Percentiles rank a stretch among this genome's conserved stretches.
Evolutionary conservation across 2,329 filamentous ascomycete species (phyloP).

Genomic region (Ophiobolus disseminans): DNA sequence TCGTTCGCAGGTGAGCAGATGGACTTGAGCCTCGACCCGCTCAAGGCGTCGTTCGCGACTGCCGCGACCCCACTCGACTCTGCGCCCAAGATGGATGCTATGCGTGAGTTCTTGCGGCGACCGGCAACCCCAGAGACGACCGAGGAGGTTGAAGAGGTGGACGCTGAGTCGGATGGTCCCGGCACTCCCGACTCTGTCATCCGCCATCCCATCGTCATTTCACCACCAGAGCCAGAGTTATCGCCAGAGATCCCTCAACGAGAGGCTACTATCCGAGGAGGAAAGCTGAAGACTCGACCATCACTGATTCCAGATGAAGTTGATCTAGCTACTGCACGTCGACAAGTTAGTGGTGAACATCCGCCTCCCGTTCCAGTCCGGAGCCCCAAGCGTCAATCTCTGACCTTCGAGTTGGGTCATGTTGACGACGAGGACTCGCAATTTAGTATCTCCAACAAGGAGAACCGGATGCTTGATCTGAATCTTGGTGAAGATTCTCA

Average conservation of each 20-base stretch:
- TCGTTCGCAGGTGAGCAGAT: conserved; percentile 61
- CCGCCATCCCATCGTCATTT: conserved; percentile 67
- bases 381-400: conserved; percentile 48
- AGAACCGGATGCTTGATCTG: conserved; percentile 71
- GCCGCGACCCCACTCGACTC: conserved; percentile 40
- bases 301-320: conserved; percentile 87
- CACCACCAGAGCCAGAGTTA: conserved; percentile 52
- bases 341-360: conserved; percentile 81
- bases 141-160: conserved; percentile 22
- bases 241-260: conserved; percentile 78
- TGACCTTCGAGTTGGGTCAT: conserved; percentile 42
- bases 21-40: conserved; percentile 62
- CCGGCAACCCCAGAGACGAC: conserved; percentile 61
- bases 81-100: conserved; percentile 47
- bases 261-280: conserved; percentile 87
- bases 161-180: conserved; percentile 65
- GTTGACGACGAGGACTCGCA: conserved; percentile 44
- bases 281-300: conserved; percentile 85
- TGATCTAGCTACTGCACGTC: conserved; percentile 84
- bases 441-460: conserved; percentile 37
- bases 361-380: conserved; percentile 51
- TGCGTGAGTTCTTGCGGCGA: conserved; percentile 47
- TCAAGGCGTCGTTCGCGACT: conserved; percentile 54
- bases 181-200: conserved; percentile 91
- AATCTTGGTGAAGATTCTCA: conserved; percentile 73